Conservation (phyloP, 306 rosid species). For the Rubus idaeus region DNA sequence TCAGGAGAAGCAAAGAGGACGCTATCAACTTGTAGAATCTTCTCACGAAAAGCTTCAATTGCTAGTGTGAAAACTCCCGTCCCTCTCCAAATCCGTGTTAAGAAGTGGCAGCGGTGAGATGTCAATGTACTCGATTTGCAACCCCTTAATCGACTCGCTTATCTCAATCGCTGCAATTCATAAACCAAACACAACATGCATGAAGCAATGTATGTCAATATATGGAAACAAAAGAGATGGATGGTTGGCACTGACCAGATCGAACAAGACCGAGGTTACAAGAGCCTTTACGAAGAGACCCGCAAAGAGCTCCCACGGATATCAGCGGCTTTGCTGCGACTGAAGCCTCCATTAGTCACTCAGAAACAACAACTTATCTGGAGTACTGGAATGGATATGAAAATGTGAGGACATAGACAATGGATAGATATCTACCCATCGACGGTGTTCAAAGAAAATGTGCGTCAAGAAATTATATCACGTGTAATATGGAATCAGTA, state of each 20-base stretch:
- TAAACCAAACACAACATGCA: neutral
- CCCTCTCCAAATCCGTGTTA: constrained; percentile 64
- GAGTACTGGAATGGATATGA: no score
- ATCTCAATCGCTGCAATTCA: constrained; percentile 49
- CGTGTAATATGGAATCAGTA: no score
- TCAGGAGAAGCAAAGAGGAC: constrained; percentile 80
- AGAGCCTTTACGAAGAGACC: constrained; percentile 61
- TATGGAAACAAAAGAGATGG: no score
- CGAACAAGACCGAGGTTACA: constrained; percentile 55
- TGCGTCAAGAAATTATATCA: no score
- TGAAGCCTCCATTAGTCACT: neutral
- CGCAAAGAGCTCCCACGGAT: constrained; percentile 55
- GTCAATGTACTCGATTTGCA: constrained; percentile 60
- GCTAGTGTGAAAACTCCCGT: constrained; percentile 48
- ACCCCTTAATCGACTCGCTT: constrained; percentile 38
- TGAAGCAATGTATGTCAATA: no score
- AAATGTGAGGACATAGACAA: no score
- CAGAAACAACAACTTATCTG: no score
- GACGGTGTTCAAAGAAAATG: no score
- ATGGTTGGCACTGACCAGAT: constrained; percentile 32
- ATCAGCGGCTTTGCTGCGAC: constrained; percentile 26
- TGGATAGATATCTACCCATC: no score
- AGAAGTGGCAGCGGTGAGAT: constrained; percentile 55
- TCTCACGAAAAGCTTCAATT: constrained; percentile 58
- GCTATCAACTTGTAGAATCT: constrained; percentile 57